phyloP scores from a whole-genome alignment of 345 rosid genomes.

The Salix brachista region DNA sequence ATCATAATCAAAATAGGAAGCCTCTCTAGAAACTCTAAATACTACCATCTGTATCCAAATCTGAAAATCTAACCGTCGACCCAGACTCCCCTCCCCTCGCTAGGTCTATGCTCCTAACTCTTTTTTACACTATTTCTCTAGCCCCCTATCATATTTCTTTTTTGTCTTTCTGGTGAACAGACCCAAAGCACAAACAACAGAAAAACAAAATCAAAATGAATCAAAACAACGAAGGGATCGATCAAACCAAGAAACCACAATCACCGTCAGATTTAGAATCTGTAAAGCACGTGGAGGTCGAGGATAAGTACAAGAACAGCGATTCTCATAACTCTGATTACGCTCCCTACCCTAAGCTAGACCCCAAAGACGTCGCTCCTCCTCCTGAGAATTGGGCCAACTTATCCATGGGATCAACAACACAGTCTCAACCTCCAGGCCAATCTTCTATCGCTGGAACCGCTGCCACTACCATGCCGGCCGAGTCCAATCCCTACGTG shows the following conservation, averaged over 20 bases:
- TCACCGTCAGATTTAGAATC: conserved; percentile 16
- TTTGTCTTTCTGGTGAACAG: background rate
- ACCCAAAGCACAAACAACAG: background rate
- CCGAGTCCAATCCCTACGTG: conserved; percentile 78
- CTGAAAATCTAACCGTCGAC: too few species aligned
- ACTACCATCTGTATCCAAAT: too few species aligned
- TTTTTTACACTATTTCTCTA: background rate
- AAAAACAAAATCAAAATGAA: background rate
- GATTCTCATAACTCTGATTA: conserved; percentile 57
- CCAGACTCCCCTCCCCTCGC: background rate
- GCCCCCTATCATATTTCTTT: background rate
- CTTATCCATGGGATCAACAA: conserved; percentile 21
- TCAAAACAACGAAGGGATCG: background rate
- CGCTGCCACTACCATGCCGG: conserved; percentile 75
- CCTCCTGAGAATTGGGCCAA: conserved; percentile 42
- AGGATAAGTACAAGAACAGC: too few species aligned
- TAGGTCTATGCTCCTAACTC: background rate
- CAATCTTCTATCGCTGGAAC: conserved; percentile 40
- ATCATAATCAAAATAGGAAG: too few species aligned
- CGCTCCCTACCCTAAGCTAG: conserved; percentile 87
- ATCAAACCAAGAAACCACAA: background rate
- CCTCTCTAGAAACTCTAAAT: too few species aligned
- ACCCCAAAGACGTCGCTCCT: conserved; percentile 67
- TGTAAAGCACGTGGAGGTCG: background rate
- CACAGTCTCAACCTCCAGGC: conserved; percentile 11